Evolutionary conservation across 208 protist genomes (phyloP), one percentile per base, ranked within the genome.

Genomic region (Acanthamoeba sp.): DNA sequence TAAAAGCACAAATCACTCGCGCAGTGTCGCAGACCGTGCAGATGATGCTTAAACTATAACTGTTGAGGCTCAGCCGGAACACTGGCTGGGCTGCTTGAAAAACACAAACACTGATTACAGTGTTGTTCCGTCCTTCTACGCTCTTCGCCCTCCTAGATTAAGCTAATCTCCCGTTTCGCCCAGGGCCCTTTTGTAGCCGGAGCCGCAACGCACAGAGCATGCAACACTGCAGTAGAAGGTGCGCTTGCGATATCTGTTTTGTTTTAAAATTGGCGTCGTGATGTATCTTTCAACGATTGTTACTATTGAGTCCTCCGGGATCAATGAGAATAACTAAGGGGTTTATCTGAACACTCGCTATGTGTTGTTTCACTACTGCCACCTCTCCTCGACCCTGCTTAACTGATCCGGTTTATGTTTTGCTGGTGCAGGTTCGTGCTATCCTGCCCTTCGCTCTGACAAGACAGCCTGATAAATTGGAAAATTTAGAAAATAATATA

Each of bases 251-350:
- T 45, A 14, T 20, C 64, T 36, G 27, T 40, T 71, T 14, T 18
- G 0, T 0, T 71, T 36, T 16, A 6, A 40, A 6, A 45, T 2
- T 66, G 34, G 69, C 69, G 69, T 78, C 29, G 69, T 38, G 69
- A 78, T 78, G 69, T 78, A 78, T 78, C 64, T 78, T 78, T 69
- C 22, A 24, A 45, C 69, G 45, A 78, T 78, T 78, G 69, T 78
- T 78, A 78, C 69, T 78, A 78, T 45, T 78, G 69, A 78, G 34
- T 78, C 69, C 69, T 27, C 27, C 69, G 69, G 69, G 69, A 78
- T 78, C 69, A 45, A 78, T 78, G 69, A 78, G n/a, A 78, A 78
- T 66, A 78, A 78, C 69, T 78, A 78, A 78, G 69, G 69, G 69
- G 69, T 78, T 78, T 78, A 78, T 78, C 69, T 78, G 69, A 78